Conservation (phyloP, 192 early-diverging fungal species). For the Fimicolochytrium jonesii region DNA sequence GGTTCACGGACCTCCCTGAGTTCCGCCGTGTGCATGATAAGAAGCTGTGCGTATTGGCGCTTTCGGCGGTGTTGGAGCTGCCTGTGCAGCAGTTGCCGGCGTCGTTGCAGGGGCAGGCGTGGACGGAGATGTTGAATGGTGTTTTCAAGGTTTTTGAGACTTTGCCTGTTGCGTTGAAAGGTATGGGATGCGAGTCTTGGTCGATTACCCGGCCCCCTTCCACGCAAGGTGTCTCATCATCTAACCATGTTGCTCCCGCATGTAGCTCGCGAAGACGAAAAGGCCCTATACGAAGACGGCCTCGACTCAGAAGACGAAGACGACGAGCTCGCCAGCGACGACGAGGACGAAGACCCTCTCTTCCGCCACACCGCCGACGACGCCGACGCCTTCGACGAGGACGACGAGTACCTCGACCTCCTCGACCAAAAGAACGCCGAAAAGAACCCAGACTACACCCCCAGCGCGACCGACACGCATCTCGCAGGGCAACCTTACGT, state of each 20-base stretch:
- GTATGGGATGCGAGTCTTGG: constrained; percentile 23
- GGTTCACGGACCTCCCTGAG: constrained; percentile 67
- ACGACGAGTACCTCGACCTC: constrained; percentile 57
- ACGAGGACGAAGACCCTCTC: constrained; percentile 50
- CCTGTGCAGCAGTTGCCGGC: constrained; percentile 68
- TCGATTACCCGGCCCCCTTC: not conserved
- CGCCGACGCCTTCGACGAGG: constrained; percentile 59
- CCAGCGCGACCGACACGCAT: not conserved
- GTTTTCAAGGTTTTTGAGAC: constrained; percentile 71
- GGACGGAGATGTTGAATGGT: constrained; percentile 70
- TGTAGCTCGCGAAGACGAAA: constrained; percentile 47
- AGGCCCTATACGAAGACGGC: constrained; percentile 51
- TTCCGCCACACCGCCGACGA: constrained; percentile 23
- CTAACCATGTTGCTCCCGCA: no score
- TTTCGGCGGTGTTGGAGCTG: constrained; percentile 69
- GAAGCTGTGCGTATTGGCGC: constrained; percentile 80
- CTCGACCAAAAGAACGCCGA: constrained; percentile 51
- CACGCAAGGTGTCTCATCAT: not conserved
- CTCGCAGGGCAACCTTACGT: not conserved
- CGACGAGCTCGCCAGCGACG: constrained; percentile 58
- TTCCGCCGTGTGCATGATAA: constrained; percentile 90
- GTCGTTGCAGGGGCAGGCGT: constrained; percentile 59
- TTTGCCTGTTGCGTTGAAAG: constrained; percentile 57
- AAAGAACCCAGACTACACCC: not conserved
- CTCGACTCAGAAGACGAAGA: constrained; percentile 51